Conservation (phyloP, 2,329 filamentous ascomycete species). For the Neoascochyta sp. region DNA sequence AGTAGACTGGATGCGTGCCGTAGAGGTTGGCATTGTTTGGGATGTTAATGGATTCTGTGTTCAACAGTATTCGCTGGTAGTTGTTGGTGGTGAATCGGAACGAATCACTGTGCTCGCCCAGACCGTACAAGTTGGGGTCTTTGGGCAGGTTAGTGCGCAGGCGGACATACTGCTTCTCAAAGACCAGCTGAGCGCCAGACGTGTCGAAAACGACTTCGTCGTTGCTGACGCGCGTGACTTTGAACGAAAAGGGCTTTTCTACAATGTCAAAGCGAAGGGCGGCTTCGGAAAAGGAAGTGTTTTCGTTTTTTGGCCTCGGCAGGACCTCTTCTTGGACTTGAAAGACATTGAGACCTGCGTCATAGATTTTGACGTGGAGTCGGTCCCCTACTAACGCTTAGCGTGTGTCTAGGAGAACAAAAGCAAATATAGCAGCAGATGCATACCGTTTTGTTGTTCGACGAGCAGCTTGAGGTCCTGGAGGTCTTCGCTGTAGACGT, state of each 20-base stretch:
- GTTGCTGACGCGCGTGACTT: constrained; percentile 56
- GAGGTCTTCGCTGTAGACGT: constrained; percentile 58
- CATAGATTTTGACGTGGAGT: constrained; percentile 72
- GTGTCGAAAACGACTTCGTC: constrained; percentile 66
- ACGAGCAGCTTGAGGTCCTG: constrained; percentile 55
- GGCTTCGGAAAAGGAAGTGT: constrained; percentile 32
- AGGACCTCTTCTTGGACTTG: constrained; percentile 70
- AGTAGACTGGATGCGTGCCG: constrained; percentile 69
- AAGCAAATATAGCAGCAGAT: background rate
- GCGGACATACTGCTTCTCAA: constrained; percentile 73
- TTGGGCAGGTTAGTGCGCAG: constrained; percentile 67
- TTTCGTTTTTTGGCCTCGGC: constrained; percentile 52
- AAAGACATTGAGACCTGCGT: constrained; percentile 66
- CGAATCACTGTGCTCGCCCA: constrained; percentile 73
- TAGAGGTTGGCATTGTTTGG: constrained; percentile 66
- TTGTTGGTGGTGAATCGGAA: constrained; percentile 64
- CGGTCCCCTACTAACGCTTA: constrained; percentile 51
- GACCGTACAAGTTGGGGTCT: constrained; percentile 69
- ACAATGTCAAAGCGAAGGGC: constrained; percentile 54
- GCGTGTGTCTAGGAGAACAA: constrained; percentile 1
- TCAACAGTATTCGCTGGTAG: constrained; percentile 68
- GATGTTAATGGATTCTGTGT: constrained; percentile 60
- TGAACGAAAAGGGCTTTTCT: constrained; percentile 64
- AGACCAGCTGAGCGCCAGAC: constrained; percentile 62
- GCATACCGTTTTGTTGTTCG: constrained; percentile 58